These are phyloP conservation scores for Colletotrichum tamarilloi DNA, from an alignment of 2,329 filamentous ascomycete species.

Conservation along the genomic window DNA sequence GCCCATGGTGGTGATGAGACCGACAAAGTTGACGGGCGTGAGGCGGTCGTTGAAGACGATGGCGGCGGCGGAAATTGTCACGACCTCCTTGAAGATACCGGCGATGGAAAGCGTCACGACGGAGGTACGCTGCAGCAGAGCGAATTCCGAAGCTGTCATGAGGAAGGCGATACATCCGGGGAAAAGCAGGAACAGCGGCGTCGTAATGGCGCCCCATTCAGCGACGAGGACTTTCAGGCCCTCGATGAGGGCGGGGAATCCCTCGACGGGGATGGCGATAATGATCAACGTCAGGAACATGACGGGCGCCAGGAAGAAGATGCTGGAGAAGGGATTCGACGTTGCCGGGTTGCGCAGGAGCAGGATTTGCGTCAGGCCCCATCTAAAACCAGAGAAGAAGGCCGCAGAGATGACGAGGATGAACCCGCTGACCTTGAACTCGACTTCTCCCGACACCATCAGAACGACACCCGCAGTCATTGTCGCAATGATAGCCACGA, in stretches of 20 bases:
- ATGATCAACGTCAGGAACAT: slow-evolving; percentile 89
- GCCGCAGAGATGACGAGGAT: slow-evolving; percentile 91
- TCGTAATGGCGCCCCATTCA: slow-evolving; percentile 74
- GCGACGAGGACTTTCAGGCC: slow-evolving; percentile 73
- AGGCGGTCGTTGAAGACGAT: slow-evolving; percentile 90
- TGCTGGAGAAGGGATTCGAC: slow-evolving; percentile 94
- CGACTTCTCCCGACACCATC: slow-evolving; percentile 97
- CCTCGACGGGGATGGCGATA: slow-evolving; percentile 89
- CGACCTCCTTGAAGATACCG: slow-evolving; percentile 98
- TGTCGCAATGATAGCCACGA: slow-evolving; percentile 86
- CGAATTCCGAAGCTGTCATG: slow-evolving; percentile 97
- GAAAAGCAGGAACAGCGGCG: slow-evolving; percentile 83
- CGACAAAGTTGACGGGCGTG: slow-evolving; percentile 87
- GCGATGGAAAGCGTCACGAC: slow-evolving; percentile 97
- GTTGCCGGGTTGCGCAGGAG: slow-evolving; percentile 94
- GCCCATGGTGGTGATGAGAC: slow-evolving; percentile 86
- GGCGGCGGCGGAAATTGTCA: slow-evolving; percentile 91
- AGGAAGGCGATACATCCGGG: slow-evolving; percentile 92
- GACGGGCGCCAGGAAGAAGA: slow-evolving; percentile 96
- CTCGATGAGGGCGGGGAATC: slow-evolving; percentile 73
- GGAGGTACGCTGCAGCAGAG: slow-evolving; percentile 91
- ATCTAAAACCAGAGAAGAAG: slow-evolving; percentile 96
- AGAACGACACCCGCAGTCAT: slow-evolving; percentile 96
- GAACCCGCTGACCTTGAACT: slow-evolving; percentile 89
- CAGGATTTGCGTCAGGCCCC: slow-evolving; percentile 98